Conservation (phyloP, 2,329 filamentous ascomycete genomes). For the Arthroderma uncinatum region DNA sequence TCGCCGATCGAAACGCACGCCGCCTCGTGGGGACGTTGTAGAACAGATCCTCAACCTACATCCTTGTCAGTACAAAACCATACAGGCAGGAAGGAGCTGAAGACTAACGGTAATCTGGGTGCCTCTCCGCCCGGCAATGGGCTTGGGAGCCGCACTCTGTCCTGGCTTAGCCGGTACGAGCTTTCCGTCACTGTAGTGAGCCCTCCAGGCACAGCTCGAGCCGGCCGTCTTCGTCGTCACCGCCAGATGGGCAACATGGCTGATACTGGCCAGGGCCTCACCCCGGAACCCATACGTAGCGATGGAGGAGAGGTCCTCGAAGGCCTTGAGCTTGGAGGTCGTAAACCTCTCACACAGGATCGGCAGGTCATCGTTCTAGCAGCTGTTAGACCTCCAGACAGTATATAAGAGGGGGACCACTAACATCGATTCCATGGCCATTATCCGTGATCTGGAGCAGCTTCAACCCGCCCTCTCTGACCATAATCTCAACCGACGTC, state of each 20-base stretch:
- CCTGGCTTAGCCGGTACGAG: constrained; percentile 76
- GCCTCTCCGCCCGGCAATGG: constrained; percentile 73
- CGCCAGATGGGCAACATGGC: constrained; percentile 89
- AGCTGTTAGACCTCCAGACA: not conserved
- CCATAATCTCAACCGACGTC: constrained; percentile 76
- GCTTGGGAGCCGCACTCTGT: constrained; percentile 73
- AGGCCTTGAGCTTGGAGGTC: constrained; percentile 86
- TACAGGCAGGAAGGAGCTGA: not conserved
- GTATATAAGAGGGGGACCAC: constrained; percentile 20
- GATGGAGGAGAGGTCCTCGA: constrained; percentile 83
- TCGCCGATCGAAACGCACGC: constrained; percentile 76
- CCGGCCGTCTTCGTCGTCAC: constrained; percentile 89
- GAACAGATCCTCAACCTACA: constrained; percentile 77
- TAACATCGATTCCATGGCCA: constrained; percentile 83
- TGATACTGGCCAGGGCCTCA: constrained; percentile 93
- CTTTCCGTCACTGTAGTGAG: constrained; percentile 73
- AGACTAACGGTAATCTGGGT: constrained; percentile 70
- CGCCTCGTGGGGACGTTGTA: constrained; percentile 88
- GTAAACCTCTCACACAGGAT: constrained; percentile 95
- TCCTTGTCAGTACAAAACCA: not conserved
- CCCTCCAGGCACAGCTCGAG: constrained; percentile 80
- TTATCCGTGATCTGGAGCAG: constrained; percentile 96
- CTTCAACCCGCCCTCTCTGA: constrained; percentile 92
- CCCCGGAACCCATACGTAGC: constrained; percentile 96
- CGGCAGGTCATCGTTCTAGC: constrained; percentile 72